Base-by-base conservation (phyloP, 257 asterid genomes). In the Penstemon davidsonii region DNA sequence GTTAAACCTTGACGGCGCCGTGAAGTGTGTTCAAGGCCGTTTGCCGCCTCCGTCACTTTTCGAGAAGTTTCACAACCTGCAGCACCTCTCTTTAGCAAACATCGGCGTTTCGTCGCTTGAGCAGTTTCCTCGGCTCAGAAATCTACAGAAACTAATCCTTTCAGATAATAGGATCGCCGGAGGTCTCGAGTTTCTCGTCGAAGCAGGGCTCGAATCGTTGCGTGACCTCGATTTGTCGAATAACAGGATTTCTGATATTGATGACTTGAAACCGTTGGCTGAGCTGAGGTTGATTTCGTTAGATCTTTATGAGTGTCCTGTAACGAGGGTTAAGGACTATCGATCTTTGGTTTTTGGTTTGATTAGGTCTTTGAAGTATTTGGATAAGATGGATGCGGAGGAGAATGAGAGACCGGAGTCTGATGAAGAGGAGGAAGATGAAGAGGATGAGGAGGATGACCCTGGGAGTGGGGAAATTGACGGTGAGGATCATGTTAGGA, bases 341-440 rank as follows among this genome's bases (percentile, higher is more conserved):
- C 87, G 96, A 78, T 84, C 96, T 66, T 88, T 87, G 15, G 97
- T 87, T 74, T 90, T 93, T 47, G 92, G 92, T 11, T 78, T 93
- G 89, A 90, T 90, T 77, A 78, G 78, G 82, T 88, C 96, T 39
- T 76, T 93, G 77, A 88, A 83, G 78, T 90, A 83, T 77, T 75
- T 90, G 85, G 99, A 93, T 84, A 93, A 93, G 81, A 93, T 90
- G 95, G 99, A 93, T 37, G 89, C 86, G 0, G 97, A 93, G 64
- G 99, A 83, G 67, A 88, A 90, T 55, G 99, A 88, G 87, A 82
- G 97, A 78, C 96, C 95, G 2, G 99, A 88, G 72, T 90, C 96
- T 4, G 97, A 92, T 43, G 98, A 92, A 0, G 98, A 93, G 79
- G 97, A 86, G 3, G 96, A 86, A 0, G 90, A 84, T 0, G 87